A percentile compares a stretch with the other conserved stretches of the same genome.
Conservation (phyloP, 305 asterid genomes). For the Petunia hybrid region DNA sequence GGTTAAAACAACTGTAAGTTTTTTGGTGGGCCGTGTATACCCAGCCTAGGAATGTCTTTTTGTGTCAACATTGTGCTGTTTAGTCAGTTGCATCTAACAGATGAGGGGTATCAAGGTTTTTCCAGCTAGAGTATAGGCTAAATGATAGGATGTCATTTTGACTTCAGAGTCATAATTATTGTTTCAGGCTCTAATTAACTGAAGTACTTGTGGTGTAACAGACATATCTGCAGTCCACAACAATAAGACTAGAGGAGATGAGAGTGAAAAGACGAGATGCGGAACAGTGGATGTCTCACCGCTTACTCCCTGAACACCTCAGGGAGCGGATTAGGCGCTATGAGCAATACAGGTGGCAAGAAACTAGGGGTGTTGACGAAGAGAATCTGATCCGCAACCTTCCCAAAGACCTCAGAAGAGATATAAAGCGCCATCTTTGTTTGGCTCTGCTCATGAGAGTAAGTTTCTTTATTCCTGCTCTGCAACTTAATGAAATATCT, state of each 20-base stretch:
- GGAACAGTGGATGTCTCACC: constrained; percentile 95
- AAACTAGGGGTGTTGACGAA: constrained; percentile 93
- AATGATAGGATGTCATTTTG: constrained; percentile 3
- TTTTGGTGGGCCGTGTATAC: background rate
- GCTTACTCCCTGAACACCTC: constrained; percentile 78
- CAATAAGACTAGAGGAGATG: constrained; percentile 90
- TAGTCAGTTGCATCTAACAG: constrained; percentile 6
- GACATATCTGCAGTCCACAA: constrained; percentile 91
- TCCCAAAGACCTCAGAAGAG: constrained; percentile 92
- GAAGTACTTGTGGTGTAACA: constrained; percentile 50
- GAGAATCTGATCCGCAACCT: constrained; percentile 78
- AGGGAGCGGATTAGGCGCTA: constrained; percentile 80
- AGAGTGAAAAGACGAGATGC: constrained; percentile 94
- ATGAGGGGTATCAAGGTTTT: background rate
- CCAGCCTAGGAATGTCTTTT: background rate
- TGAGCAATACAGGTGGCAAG: constrained; percentile 94
- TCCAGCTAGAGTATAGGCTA: background rate
- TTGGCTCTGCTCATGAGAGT: constrained; percentile 85
- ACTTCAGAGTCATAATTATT: background rate
- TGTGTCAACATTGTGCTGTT: background rate
- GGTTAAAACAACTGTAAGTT: background rate
- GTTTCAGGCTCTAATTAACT: background rate
- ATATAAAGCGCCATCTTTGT: constrained; percentile 91
- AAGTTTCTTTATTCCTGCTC: constrained; percentile 38
- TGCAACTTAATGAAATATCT: background rate